Conservation (phyloP, 495 filamentous ascomycete genomes). For the Darksidea phi region DNA sequence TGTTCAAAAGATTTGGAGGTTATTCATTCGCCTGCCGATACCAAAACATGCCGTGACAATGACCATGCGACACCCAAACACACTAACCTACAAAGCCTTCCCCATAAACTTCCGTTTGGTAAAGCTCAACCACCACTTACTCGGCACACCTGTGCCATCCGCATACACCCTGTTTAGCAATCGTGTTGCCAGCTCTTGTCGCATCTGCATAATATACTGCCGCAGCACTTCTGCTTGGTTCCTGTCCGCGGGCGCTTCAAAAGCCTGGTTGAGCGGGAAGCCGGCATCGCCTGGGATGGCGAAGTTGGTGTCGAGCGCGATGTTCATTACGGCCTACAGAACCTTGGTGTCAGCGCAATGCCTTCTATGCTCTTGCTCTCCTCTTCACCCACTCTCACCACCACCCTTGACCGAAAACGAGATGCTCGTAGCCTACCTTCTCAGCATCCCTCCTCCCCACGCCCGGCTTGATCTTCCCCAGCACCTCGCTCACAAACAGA, state of each 20-base stretch:
- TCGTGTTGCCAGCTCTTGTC: constrained; percentile 83
- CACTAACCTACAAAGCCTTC: constrained; percentile 52
- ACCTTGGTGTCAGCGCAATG: too few relatives aligned
- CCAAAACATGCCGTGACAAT: too few relatives aligned
- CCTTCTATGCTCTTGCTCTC: too few relatives aligned
- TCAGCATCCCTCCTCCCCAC: constrained; percentile 56
- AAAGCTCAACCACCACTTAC: constrained; percentile 99
- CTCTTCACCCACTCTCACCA: too few relatives aligned
- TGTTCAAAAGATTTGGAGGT: not conserved
- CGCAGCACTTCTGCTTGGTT: constrained; percentile 84
- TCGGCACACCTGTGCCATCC: constrained; percentile 70
- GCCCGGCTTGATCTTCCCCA: constrained; percentile 75
- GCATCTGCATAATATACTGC: constrained; percentile 84
- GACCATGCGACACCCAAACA: too few relatives aligned
- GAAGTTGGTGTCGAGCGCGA: constrained; percentile 82
- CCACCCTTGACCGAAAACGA: too few relatives aligned
- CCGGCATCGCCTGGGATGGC: constrained; percentile 89
- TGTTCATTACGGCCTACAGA: constrained; percentile 60
- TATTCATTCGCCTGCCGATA: too few relatives aligned
- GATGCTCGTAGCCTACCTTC: constrained; percentile 36
- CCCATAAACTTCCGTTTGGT: constrained; percentile 99
- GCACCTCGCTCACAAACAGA: constrained; percentile 83
- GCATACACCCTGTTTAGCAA: constrained; percentile 83
- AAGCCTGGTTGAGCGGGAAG: constrained; percentile 88
- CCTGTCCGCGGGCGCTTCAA: constrained; percentile 76